Base-by-base conservation (phyloP, 2,329 filamentous ascomycete genomes). In the Verticillium nonalfalfae region DNA sequence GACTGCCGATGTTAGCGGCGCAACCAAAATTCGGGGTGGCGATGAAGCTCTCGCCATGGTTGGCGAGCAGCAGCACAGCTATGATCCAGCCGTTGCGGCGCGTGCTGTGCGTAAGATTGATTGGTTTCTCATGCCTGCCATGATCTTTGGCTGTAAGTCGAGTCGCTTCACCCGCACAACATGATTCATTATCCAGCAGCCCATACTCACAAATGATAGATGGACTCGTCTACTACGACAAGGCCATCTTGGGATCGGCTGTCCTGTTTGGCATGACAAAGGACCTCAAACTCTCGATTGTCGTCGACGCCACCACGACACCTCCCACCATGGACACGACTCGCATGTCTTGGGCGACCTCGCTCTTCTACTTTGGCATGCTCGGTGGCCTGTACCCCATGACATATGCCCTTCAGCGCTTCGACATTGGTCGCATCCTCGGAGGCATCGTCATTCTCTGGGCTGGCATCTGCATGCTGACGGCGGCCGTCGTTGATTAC, bases 331-430 rank as follows among this genome's bases (percentile, higher is more conserved):
- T 82, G 15, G 83, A 89, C 69, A 92, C 90, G 0, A 81, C 83
- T 0, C 82, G 90, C 11, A 81, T 93, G 34, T 87, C 83, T 66
- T 93, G 89, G 90, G 90, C 90, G 2, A 92, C 89, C 0, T 91
- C 88, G 0, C 79, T 91, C 68, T 92, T 93, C 76, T 93, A 92
- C 76, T 91, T 93, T 66, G 90, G 90, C 40, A 90, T 90, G 88
- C 79, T 93, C 2, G 85, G 83, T 0, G 90, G 90, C 0, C 76
- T 90, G 3, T 92, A 91, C 64, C 90, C 89, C 1, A 86, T 91
- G 83, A 88, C 87, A 0, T 90, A 89, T 63, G 77, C 84, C 0
- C 77, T 91, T 1, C 90, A 93, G 72, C 83, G 84, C 21, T 90
- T 91, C 75, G 78, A 85, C 62, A 79, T 85, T 1, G 83, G 86